Evolutionary conservation across 1,139 yeast species (phyloP).

Genomic region (Blastobotrys niveus): DNA sequence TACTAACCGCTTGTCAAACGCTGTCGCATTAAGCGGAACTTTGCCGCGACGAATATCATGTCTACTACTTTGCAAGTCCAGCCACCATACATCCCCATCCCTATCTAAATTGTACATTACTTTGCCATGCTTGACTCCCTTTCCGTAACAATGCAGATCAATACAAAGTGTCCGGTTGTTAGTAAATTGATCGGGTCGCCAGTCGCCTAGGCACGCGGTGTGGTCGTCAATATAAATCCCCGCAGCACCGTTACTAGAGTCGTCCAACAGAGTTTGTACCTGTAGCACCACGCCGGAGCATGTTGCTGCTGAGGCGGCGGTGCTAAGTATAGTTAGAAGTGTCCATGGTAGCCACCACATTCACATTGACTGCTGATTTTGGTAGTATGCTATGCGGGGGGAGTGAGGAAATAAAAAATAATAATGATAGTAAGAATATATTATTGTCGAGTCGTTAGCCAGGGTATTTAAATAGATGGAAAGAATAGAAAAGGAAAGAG

Average conservation of each 20-base stretch:
- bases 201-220: constrained; percentile 2
- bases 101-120: not conserved
- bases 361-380: too few species aligned
- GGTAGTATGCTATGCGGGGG: too few species aligned
- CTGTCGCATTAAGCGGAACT: constrained; percentile 2
- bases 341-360: too few species aligned
- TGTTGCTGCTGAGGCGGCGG: not conserved
- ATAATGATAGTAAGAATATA: too few species aligned
- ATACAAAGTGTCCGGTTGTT: not conserved
- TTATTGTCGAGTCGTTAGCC: too few species aligned
- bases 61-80: not conserved
- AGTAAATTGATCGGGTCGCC: constrained; percentile 2
- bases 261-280: constrained; percentile 2
- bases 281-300: constrained; percentile 2
- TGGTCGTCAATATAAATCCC: not conserved
- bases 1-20: not conserved
- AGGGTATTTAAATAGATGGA: too few species aligned
- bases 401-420: too few species aligned
- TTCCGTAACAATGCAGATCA: constrained; percentile 1
- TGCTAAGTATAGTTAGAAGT: too few species aligned
- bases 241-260: constrained; percentile 4
- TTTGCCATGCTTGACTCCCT: not conserved
- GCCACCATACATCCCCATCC: not conserved
- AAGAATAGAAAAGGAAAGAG: too few species aligned
- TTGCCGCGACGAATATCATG: not conserved